Evolutionary conservation across 495 filamentous ascomycete genomes (phyloP).

Genomic region (Aspergillus cavernicola): DNA sequence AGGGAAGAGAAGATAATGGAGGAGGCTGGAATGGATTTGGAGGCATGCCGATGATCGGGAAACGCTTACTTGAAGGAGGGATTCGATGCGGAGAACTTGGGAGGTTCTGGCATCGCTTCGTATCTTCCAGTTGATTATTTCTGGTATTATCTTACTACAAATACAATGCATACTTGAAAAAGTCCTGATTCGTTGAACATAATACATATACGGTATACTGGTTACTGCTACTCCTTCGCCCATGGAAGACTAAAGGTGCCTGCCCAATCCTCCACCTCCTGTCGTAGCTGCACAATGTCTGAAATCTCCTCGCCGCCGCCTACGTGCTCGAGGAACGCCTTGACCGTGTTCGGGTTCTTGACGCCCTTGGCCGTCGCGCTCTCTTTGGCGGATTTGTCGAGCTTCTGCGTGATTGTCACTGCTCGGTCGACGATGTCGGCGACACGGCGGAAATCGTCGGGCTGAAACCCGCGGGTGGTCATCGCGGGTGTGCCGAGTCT

Average conservation of each 20-base stretch:
- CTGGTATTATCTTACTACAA: too few relatives aligned
- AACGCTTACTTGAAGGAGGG: conserved; percentile 2
- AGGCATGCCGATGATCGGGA: background rate
- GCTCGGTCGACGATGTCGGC: conserved; percentile 92
- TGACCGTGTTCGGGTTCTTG: conserved; percentile 76
- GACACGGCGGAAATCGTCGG: conserved; percentile 84
- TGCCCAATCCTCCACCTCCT: conserved; percentile 95
- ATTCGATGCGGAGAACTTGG: background rate
- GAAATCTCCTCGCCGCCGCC: conserved; percentile 76
- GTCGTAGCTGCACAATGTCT: conserved; percentile 81
- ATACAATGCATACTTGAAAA: too few relatives aligned
- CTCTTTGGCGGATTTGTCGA: conserved; percentile 77
- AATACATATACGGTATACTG: conserved; percentile 18
- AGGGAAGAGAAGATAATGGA: too few relatives aligned
- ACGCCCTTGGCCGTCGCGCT: conserved; percentile 68
- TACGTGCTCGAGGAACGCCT: conserved; percentile 79
- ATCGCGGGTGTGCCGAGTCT: conserved; percentile 94
- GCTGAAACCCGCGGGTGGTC: conserved; percentile 88
- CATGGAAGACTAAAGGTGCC: conserved; percentile 89
- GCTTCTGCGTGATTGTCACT: conserved; percentile 74
- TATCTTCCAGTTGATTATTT: background rate
- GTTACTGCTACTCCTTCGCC: conserved; percentile 51
- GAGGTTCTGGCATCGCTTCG: background rate
- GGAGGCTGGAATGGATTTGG: background rate
- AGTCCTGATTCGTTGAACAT: conserved; percentile 14